phyloP scores from a whole-genome alignment of 176 grass and related monocot genomes.

The Hordeum marinum region DNA sequence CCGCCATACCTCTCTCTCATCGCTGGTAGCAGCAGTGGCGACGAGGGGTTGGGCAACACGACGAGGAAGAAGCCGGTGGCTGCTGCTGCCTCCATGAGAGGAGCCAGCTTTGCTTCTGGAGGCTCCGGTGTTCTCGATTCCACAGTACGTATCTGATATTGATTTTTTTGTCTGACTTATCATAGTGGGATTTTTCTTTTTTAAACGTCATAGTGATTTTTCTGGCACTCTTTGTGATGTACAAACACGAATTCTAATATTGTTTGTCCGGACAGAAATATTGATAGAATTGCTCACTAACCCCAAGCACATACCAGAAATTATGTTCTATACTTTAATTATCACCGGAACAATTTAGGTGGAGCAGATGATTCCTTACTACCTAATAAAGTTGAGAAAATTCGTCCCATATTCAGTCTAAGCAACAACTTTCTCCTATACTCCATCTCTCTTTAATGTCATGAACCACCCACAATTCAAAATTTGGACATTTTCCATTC shows the following conservation, averaged over 20 bases:
- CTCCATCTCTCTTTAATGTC: neutral
- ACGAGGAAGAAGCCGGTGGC: neutral
- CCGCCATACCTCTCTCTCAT: constrained; percentile 54
- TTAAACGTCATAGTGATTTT: neutral
- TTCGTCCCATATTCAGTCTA: neutral
- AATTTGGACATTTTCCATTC: neutral
- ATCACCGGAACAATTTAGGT: neutral
- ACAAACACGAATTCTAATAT: neutral
- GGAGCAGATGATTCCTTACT: neutral
- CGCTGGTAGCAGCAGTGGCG: neutral
- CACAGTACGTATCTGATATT: constrained; percentile 28
- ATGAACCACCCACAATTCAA: neutral
- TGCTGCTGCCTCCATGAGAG: constrained; percentile 28
- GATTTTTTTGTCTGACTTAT: too few species aligned
- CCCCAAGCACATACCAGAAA: neutral
- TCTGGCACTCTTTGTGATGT: neutral
- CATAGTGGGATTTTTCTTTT: too few species aligned
- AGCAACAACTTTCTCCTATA: neutral
- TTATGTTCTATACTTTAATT: neutral
- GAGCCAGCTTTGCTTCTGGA: constrained; percentile 72
- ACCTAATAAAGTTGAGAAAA: neutral
- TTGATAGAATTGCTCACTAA: neutral
- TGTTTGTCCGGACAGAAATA: neutral
- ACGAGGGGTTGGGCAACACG: neutral
- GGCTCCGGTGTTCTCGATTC: constrained; percentile 77